phyloP scores from a whole-genome alignment of 192 early-diverging fungal species.

The Linnemannia hyalina region DNA sequence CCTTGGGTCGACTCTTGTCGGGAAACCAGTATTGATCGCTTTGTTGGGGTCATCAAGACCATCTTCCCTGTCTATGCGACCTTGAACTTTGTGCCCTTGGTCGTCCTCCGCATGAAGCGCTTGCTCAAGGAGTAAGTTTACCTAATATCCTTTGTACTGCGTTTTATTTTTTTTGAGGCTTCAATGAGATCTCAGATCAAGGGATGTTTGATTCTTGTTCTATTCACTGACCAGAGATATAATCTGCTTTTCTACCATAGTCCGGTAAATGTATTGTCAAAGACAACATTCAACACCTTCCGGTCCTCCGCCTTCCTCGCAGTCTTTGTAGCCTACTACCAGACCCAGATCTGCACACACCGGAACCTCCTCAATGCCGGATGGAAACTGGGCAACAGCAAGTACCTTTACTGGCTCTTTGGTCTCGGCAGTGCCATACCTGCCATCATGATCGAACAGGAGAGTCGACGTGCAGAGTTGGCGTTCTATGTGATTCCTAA shows the following conservation, averaged over 20 bases:
- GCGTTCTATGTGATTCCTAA: slow-evolving; percentile 86
- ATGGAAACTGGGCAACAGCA: slow-evolving; percentile 61
- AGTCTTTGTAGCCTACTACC: slow-evolving; percentile 74
- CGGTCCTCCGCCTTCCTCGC: slow-evolving; percentile 77
- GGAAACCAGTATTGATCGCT: slow-evolving; percentile 57
- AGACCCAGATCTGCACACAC: slow-evolving; percentile 74
- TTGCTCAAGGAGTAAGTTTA: slow-evolving; percentile 70
- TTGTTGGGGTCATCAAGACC: slow-evolving; percentile 61
- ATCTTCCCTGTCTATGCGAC: slow-evolving; percentile 76
- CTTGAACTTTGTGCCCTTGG: slow-evolving; percentile 80
- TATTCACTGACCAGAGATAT: neutral
- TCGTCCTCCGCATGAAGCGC: slow-evolving; percentile 70
- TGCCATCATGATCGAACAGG: slow-evolving; percentile 79
- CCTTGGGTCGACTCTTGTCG: slow-evolving; percentile 68
- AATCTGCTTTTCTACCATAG: slow-evolving; percentile 31
- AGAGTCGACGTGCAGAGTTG: slow-evolving; percentile 74
- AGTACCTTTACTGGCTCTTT: slow-evolving; percentile 72
- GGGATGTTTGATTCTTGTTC: neutral
- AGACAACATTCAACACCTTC: slow-evolving; percentile 67
- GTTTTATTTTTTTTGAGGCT: neutral
- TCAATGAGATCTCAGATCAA: neutral
- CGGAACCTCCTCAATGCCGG: slow-evolving; percentile 66
- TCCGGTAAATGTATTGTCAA: slow-evolving; percentile 62
- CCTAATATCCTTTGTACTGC: neutral
- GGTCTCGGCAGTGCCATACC: slow-evolving; percentile 66